These are phyloP conservation scores for Staphylotrichum tortipilum DNA, from an alignment of 495 filamentous ascomycete genomes.

Conservation along the genomic window DNA sequence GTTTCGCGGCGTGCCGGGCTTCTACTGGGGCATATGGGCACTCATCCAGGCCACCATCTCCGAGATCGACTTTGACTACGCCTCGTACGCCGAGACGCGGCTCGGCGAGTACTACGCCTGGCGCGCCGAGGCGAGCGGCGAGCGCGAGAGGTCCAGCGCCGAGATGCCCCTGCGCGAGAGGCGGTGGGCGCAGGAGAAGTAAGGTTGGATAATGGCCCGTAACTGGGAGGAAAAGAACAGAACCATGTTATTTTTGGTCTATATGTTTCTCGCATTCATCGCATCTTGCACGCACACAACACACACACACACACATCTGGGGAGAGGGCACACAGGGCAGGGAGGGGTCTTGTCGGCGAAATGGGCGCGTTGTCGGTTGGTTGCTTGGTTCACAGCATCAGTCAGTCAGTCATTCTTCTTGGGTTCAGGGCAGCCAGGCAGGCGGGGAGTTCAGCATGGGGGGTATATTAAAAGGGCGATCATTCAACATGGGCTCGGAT, in stretches of 20 bases:
- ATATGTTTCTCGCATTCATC: neutral
- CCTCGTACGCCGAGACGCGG: slow-evolving; percentile 76
- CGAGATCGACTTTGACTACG: slow-evolving; percentile 96
- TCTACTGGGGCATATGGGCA: slow-evolving; percentile 90
- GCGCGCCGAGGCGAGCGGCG: slow-evolving; percentile 63
- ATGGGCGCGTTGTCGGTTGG: neutral
- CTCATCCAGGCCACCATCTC: slow-evolving; percentile 93
- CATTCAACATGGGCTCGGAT: slow-evolving; percentile 24
- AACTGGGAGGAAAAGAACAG: too few species aligned
- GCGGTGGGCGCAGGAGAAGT: slow-evolving; percentile 64
- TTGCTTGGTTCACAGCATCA: too few species aligned
- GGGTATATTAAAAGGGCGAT: slow-evolving; percentile 11
- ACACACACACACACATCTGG: too few species aligned
- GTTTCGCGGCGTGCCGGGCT: slow-evolving; percentile 83
- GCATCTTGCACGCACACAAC: neutral
- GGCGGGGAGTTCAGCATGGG: slow-evolving; percentile 10
- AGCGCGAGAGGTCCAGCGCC: slow-evolving; percentile 44
- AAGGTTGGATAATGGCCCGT: neutral
- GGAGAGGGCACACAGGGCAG: too few species aligned
- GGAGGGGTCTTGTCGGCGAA: too few species aligned
- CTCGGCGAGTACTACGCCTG: slow-evolving; percentile 95
- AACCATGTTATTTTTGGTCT: neutral
- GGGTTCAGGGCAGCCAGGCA: too few species aligned
- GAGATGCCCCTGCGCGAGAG: slow-evolving; percentile 68
- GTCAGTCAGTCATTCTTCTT: too few species aligned